These are phyloP conservation scores for Candida tammaniensis DNA, from an alignment of 805 yeast species.

Conservation along the genomic window DNA sequence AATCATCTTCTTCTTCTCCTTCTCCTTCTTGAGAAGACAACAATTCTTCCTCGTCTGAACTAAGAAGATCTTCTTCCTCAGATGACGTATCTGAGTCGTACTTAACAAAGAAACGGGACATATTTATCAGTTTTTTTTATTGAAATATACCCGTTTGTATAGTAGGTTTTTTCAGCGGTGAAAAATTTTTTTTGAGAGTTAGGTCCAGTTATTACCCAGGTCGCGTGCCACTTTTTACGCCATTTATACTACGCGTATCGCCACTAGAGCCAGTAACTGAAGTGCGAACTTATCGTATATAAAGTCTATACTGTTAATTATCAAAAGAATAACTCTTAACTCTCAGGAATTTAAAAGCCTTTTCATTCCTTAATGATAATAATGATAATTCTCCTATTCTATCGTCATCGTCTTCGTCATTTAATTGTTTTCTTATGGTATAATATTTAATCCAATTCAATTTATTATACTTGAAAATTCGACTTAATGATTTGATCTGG, in stretches of 20 bases:
- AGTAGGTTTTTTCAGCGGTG: no score
- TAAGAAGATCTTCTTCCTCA: slow-evolving; percentile 47
- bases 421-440: slow-evolving; percentile 44
- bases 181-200: no score
- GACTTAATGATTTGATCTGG: slow-evolving; percentile 57
- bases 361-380: slow-evolving; percentile 67
- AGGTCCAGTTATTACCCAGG: no score
- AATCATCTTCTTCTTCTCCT: slow-evolving; percentile 35
- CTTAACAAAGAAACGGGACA: slow-evolving; percentile 90
- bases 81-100: slow-evolving; percentile 58
- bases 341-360: slow-evolving; percentile 72
- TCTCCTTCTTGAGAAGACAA: slow-evolving; percentile 43
- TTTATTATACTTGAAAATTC: slow-evolving; percentile 58
- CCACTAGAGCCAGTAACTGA: neutral
- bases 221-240: no score
- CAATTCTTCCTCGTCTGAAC: slow-evolving; percentile 55
- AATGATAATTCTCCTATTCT: slow-evolving; percentile 47
- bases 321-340: slow-evolving; percentile 39
- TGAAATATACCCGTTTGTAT: no score
- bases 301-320: slow-evolving; percentile 4
- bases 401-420: slow-evolving; percentile 34
- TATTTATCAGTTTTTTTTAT: no score
- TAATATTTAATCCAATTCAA: slow-evolving; percentile 69
- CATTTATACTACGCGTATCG: no score
- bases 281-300: neutral